Evolutionary conservation across 768 basidiomycete species (phyloP).

Genomic region (Suillus plorans): DNA sequence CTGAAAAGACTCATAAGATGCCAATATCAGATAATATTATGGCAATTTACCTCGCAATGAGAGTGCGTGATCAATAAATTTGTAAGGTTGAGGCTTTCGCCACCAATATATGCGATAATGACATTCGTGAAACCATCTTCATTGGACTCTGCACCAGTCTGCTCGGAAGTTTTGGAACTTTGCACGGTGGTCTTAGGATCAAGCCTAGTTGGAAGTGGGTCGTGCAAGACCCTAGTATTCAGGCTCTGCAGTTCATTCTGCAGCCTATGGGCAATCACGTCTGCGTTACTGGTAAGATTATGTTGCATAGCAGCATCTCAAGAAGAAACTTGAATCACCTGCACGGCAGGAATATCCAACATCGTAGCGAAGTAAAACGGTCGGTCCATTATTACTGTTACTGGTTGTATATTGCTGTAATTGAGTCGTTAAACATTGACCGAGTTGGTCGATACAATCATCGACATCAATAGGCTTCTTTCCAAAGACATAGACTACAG

Average conservation of each 20-base stretch:
- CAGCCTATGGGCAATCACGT: not conserved
- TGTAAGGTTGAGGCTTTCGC: constrained; percentile 75
- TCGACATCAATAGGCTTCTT: constrained; percentile 61
- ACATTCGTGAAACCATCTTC: not conserved
- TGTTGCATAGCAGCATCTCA: not conserved
- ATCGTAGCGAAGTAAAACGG: constrained; percentile 67
- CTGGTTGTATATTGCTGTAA: constrained; percentile 1
- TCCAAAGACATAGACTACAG: constrained; percentile 90
- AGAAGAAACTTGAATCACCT: constrained; percentile 37
- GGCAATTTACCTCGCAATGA: constrained; percentile 49
- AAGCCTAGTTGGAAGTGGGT: constrained; percentile 29
- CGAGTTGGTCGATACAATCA: constrained; percentile 46
- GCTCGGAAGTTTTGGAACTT: not conserved
- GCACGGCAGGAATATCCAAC: constrained; percentile 72
- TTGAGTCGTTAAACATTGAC: constrained; percentile 30
- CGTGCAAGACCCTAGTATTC: constrained; percentile 35
- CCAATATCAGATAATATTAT: not conserved
- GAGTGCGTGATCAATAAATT: constrained; percentile 87
- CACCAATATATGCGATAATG: constrained; percentile 65
- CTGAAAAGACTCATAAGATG: constrained; percentile 35
- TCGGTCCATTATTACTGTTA: constrained; percentile 12
- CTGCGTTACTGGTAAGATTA: not conserved
- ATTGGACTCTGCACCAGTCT: not conserved
- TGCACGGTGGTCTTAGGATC: constrained; percentile 12
- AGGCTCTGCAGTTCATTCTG: not conserved